These are phyloP conservation scores for Boletales sp. DNA, from an alignment of 768 basidiomycete species.

Conservation along the genomic window DNA sequence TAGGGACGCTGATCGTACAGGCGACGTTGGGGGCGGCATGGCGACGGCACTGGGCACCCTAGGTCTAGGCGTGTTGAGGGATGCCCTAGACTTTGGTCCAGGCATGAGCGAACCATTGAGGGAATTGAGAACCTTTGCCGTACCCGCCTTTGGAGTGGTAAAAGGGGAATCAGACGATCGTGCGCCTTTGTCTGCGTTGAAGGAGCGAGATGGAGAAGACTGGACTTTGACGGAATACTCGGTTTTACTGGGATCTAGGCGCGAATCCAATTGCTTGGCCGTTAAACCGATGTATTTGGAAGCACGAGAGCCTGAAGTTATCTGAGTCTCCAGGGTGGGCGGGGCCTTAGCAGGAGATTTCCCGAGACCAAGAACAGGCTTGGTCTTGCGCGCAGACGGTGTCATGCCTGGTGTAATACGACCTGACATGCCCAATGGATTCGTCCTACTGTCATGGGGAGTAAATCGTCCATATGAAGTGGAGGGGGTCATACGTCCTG, in stretches of 20 bases:
- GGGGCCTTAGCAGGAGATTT: conserved; percentile 30
- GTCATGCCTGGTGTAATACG: conserved; percentile 45
- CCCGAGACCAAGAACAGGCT: conserved; percentile 29
- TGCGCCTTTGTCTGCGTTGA: conserved; percentile 37
- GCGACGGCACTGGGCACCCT: conserved; percentile 70
- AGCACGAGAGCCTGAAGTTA: conserved; percentile 82
- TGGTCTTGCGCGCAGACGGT: conserved; percentile 30
- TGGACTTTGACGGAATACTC: conserved; percentile 27
- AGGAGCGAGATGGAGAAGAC: conserved; percentile 35
- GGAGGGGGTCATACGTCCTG: conserved; percentile 59
- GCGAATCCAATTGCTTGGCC: conserved; percentile 69
- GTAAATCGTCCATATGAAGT: conserved; percentile 43
- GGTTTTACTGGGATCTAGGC: conserved; percentile 19
- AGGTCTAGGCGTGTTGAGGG: conserved; percentile 53
- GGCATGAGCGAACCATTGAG: conserved; percentile 14
- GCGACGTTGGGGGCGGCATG: conserved; percentile 80
- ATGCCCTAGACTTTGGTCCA: conserved; percentile 30
- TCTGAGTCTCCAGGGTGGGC: conserved; percentile 35
- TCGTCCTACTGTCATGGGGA: conserved; percentile 29
- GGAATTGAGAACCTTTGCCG: conserved; percentile 22
- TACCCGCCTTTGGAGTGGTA: conserved; percentile 60
- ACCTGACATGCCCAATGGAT: conserved; percentile 33
- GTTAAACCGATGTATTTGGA: conserved; percentile 84
- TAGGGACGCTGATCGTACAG: conserved; percentile 35
- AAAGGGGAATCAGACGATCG: conserved; percentile 52